Evolutionary conservation across 2,329 filamentous ascomycete species (phyloP).

Genomic region (Stagonosporopsis tanaceti): DNA sequence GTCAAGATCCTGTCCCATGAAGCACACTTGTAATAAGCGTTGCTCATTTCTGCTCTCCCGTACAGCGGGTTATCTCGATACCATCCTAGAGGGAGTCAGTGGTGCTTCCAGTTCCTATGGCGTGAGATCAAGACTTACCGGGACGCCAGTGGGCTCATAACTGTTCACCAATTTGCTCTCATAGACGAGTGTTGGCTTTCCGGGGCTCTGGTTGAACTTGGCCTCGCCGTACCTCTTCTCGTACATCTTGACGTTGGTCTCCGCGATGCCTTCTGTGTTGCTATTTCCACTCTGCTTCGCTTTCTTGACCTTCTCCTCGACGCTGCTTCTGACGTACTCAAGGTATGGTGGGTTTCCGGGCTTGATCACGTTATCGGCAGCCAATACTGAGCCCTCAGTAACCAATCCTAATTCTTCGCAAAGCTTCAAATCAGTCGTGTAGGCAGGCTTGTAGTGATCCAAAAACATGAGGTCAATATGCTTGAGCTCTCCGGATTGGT

Average conservation of each 20-base stretch:
- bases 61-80: conserved; percentile 70
- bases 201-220: conserved; percentile 54
- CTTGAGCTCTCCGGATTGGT: conserved; percentile 60
- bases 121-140: conserved; percentile 57
- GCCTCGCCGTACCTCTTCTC: conserved; percentile 57
- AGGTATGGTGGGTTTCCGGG: conserved; percentile 76
- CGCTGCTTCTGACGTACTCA: conserved; percentile 72
- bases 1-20: conserved; percentile 1
- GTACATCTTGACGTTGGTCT: conserved; percentile 59
- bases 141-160: conserved; percentile 72
- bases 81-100: conserved; percentile 61
- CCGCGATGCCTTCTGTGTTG: conserved; percentile 52
- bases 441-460: conserved; percentile 82
- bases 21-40: not conserved
- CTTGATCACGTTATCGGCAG: conserved; percentile 75
- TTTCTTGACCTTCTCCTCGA: conserved; percentile 66
- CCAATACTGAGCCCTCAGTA: conserved; percentile 67
- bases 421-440: conserved; percentile 76
- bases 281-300: conserved; percentile 41
- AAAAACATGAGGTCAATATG: conserved; percentile 78
- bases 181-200: conserved; percentile 72
- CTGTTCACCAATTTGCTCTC: conserved; percentile 69
- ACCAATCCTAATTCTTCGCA: conserved; percentile 76
- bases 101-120: conserved; percentile 2
- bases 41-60: conserved; percentile 24